Base-by-base conservation (phyloP, 2,329 filamentous ascomycete species). In the Botryosphaeria dothidea region DNA sequence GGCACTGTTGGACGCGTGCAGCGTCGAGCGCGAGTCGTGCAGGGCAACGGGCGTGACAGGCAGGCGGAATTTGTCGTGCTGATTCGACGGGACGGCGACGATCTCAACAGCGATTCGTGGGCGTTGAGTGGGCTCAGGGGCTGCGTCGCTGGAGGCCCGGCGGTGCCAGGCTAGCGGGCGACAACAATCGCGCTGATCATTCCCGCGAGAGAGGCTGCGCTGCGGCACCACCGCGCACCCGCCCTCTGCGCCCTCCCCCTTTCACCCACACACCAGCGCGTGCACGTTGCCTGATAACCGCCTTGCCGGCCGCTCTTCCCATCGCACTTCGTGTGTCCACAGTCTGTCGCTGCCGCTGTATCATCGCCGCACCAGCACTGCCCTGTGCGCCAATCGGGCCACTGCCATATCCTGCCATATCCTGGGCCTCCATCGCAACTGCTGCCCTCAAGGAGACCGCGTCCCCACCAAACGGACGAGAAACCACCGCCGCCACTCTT, bases 131-230 rank as follows among this genome's bases (percentile, higher is more conserved):
- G n/a, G 38, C 38, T 41, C 38, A 41, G 38, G 38, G 38, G 38
- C 38, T 41, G 15, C 15, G 11, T 15, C 4, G 31, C 31, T 29
- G 5, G 29, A 9, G n/a, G 29, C 29, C 29, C 25, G 17, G 48
- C 48, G 19, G 29, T 13, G 31, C 34, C 51, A 9, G 31, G 31
- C 31, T 38, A 23, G 51, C 54, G 54, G 38, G 38, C 23, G 25
- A 58, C 54, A 45, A 58, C 54, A 58, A 43, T 38, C 17, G 38
- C 38, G 54, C 54, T 58, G 54, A 58, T 57, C 52, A 34, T 34
- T 43, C 52, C 48, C 52, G 31, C 36, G 52, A 41, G 13, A 25
- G 52, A 23, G 34, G 34, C 31, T 21, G 52, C 31, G 52, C 52
- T 38, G 21, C 23, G 46, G 15, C 23, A 17, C 11, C 23, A 4